Evolutionary conservation across 2,329 filamentous ascomycete genomes (phyloP).

Genomic region (Mycocentrospora acerina): DNA sequence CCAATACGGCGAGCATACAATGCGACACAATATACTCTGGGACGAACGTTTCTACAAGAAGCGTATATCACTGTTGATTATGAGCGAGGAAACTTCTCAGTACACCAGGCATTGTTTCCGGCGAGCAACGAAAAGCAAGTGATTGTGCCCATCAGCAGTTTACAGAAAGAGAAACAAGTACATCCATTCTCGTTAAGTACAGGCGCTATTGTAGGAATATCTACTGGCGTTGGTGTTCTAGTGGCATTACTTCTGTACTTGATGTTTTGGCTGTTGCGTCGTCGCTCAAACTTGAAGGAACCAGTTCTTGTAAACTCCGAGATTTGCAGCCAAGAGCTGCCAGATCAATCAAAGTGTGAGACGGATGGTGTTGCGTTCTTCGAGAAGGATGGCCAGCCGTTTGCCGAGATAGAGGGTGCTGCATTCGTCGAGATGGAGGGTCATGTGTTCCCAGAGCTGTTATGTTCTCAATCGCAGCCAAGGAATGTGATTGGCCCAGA

Average conservation of each 20-base stretch:
- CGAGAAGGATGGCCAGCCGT: constrained; percentile 7
- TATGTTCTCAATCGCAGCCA: background rate
- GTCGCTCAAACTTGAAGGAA: background rate
- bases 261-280: background rate
- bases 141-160: background rate
- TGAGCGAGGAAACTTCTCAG: constrained; percentile 43
- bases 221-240: constrained; percentile 1
- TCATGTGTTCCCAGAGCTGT: constrained; percentile 4
- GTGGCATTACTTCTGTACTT: background rate
- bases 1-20: constrained; percentile 60
- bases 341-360: constrained; percentile 5
- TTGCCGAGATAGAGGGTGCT: constrained; percentile 10
- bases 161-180: too few species aligned
- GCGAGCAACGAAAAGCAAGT: background rate
- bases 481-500: background rate
- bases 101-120: constrained; percentile 4
- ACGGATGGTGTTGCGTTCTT: constrained; percentile 6
- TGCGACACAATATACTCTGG: constrained; percentile 59
- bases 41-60: constrained; percentile 68
- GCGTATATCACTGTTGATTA: constrained; percentile 52
- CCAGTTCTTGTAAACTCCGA: background rate
- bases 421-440: constrained; percentile 9
- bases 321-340: background rate
- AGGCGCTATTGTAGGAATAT: constrained; percentile 1
- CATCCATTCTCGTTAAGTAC: background rate